These are phyloP conservation scores for Beauveria sp. DNA, from an alignment of 2,329 filamentous ascomycete genomes.

Conservation along the genomic window DNA sequence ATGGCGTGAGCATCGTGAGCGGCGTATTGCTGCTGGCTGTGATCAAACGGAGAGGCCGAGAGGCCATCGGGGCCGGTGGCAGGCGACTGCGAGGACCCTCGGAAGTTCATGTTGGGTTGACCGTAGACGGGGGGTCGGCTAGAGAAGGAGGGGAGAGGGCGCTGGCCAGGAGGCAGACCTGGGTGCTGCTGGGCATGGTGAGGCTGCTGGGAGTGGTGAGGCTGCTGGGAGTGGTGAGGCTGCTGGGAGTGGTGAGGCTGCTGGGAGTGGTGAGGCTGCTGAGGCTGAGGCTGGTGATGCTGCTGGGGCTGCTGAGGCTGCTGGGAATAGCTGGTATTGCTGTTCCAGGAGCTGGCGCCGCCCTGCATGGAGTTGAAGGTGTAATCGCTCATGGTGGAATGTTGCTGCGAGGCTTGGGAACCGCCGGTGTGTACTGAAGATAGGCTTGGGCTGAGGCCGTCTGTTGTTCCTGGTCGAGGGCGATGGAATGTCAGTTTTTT, in stretches of 20 bases:
- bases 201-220: no score
- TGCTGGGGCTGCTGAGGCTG: no score
- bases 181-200: no score
- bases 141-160: constrained; percentile 20
- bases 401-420: constrained; percentile 49
- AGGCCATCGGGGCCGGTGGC: constrained; percentile 51
- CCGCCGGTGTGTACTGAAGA: constrained; percentile 54
- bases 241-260: no score
- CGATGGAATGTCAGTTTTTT: constrained; percentile 17
- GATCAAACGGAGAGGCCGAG: constrained; percentile 60
- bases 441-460: constrained; percentile 54
- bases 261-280: no score
- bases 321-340: neutral
- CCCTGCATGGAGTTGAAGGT: constrained; percentile 36
- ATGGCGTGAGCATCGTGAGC: constrained; percentile 24
- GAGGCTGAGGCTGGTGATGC: no score
- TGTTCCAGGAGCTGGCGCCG: neutral
- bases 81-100: constrained; percentile 35
- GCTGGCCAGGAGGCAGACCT: constrained; percentile 13
- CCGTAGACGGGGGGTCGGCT: constrained; percentile 14
- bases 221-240: no score
- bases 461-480: constrained; percentile 40
- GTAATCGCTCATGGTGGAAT: constrained; percentile 45
- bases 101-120: constrained; percentile 19
- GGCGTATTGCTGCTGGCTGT: constrained; percentile 53